Percentiles rank a stretch among this genome's conserved stretches.
These are phyloP conservation scores for Kingdonia uniflora DNA, from an alignment of 164 flowering plant species.

Conservation along the genomic window DNA sequence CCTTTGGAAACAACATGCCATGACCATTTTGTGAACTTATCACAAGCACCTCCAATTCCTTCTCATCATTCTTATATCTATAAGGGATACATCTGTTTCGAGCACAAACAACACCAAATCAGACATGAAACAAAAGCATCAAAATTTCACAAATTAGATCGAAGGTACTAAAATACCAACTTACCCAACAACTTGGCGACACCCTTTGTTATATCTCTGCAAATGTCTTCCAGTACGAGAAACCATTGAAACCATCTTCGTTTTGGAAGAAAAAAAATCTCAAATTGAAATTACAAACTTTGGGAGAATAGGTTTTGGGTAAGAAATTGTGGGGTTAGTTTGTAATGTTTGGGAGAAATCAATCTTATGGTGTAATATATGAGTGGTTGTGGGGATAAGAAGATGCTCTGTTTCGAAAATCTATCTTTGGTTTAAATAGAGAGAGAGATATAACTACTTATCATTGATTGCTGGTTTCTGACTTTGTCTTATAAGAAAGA, in stretches of 20 bases:
- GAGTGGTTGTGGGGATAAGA: no score
- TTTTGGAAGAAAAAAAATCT: not conserved
- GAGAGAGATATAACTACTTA: no score
- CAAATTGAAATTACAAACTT: no score
- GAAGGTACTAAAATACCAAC: conserved; percentile 10
- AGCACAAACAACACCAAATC: not conserved
- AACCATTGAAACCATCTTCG: conserved; percentile 27
- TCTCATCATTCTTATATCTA: conserved; percentile 20
- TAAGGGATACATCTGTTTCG: conserved; percentile 57
- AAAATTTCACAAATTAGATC: not conserved
- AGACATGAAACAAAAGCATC: not conserved
- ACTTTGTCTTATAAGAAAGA: no score
- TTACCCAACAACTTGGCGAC: conserved; percentile 65
- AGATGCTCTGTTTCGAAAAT: no score
- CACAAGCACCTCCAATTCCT: conserved; percentile 43
- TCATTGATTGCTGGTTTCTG: no score
- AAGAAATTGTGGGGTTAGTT: no score
- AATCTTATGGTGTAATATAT: no score
- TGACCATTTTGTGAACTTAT: conserved; percentile 59
- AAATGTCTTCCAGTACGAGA: conserved; percentile 43
- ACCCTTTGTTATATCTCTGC: conserved; percentile 50
- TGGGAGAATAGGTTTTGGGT: no score
- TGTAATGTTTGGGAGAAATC: no score
- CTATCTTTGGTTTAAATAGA: no score
- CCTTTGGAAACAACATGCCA: conserved; percentile 73